Evolutionary conservation across 768 basidiomycete genomes (phyloP), one percentile per base, ranked within the genome.

Genomic region (Pleurotus salmoneostramineus): DNA sequence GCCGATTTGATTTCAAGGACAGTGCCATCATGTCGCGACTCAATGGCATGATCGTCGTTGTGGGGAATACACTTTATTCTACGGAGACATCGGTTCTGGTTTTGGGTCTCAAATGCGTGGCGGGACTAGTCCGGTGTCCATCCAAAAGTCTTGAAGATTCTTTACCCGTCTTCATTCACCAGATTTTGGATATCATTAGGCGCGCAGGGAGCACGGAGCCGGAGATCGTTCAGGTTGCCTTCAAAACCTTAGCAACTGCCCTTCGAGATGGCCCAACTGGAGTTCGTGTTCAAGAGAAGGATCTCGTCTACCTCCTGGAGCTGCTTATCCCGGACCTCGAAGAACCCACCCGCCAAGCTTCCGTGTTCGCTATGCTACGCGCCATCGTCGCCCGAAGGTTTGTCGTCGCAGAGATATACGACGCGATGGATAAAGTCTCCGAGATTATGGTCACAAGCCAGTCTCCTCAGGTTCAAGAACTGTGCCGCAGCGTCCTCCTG

Each of bases 321-420:
- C 78, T 98, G 44, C 76, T 98, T 37, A 71, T 84, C 0, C 95
- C 96, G 0, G 95, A 98, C 67, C 73, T 99, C 6, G 95, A 98
- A 69, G 96, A 98, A 35, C 85, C 90, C 0, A 78, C 78, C 10
- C 85, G 93, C 5, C 97, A 99, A 71, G 83, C 82, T 3, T 81
- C 93, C 6, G 89, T 92, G 6, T 98, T 99, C 69, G 75, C 89
- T 1, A 82, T 98, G 64, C 82, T 99, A 12, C 88, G 93, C 7
- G 90, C 95, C 27, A 93, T 98, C 63, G 87, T 98, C 12, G 82
- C 88, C 4, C 85, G 95, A 34, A 93, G 91, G 67, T 91, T 98
- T 61, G 87, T 98, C 34, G 92, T 96, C 0, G 93, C 93, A 0
- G 97, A 98, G 71, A 89, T 99, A 51, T 99, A 99, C 73, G 95